Evolutionary conservation across 257 asterid species (phyloP), one percentile per base, ranked within the genome.

Genomic region (Parsonsia alboflavescens): DNA sequence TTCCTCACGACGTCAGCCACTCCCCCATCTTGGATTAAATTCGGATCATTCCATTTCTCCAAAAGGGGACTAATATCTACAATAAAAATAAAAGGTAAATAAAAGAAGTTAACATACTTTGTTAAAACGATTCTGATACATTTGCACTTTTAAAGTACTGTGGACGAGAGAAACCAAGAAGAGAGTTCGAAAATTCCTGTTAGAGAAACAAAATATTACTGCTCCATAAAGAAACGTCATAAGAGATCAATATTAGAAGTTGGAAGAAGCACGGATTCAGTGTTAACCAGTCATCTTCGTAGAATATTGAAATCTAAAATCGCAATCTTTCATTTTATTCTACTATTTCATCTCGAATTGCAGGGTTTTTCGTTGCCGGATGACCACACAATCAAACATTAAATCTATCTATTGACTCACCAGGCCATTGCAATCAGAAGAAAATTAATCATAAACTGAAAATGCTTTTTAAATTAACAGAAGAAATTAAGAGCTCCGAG

Each of bases 11-110:
- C 98, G 70, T 86, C 80, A 0, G 89, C 84, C 22, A 87, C 96
- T 15, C 85, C 89, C 71, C 83, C 74, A 44, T 92, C 94, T 56
- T 73, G 82, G 30, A 72, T 76, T 79, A 88, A 73, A 81, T 86
- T 84, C 10, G 97, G 96, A 78, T 92, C 89, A 69, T 92, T 89
- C 88, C 96, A 90, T 61, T 87, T 95, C 78, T 86, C 93, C 75
- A 90, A 80, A 62, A 92, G 80, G 41, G 87, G 81, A 75, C 93
- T 78, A 64, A 94, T 75, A 86, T 94, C 98, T 94, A 86, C 9
- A 22, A 41, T 41, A 2, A 4, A 39, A 52, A 39, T 30, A n/a
- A n/a, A n/a, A n/a, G n/a, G n/a, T n/a, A n/a, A n/a, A n/a, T n/a
- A n/a, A n/a, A n/a, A n/a, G 19, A 73, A 52, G 42, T 53, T 13